Percentiles rank a stretch among this genome's conserved stretches.
Evolutionary conservation across 192 early-diverging fungal genomes (phyloP).

Genomic region (Rhizoclosmatium sp.): DNA sequence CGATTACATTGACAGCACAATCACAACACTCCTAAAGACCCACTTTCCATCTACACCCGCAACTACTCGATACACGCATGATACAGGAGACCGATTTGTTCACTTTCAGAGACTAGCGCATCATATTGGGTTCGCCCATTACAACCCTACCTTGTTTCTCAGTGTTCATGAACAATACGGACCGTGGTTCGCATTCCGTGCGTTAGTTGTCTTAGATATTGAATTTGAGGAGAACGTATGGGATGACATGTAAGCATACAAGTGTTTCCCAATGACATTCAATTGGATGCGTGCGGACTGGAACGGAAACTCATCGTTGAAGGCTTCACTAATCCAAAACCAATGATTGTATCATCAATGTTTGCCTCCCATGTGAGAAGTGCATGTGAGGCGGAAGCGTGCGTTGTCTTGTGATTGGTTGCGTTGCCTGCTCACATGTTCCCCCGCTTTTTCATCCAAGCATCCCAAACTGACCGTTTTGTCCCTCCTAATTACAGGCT

Average conservation of each 20-base stretch:
- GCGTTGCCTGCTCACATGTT: neutral
- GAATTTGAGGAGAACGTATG: conserved; percentile 17
- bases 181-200: conserved; percentile 51
- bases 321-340: neutral
- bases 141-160: conserved; percentile 35
- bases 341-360: neutral
- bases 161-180: conserved; percentile 44
- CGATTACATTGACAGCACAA: conserved; percentile 19
- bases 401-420: neutral
- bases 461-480: neutral
- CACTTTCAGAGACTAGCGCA: conserved; percentile 47
- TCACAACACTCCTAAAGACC: neutral
- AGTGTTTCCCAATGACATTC: neutral
- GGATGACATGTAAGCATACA: neutral
- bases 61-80: conserved; percentile 40
- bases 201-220: conserved; percentile 44
- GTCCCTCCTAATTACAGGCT: neutral
- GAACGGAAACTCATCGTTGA: neutral
- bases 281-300: too few relatives aligned
- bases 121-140: conserved; percentile 37
- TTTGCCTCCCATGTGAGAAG: neutral
- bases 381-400: neutral
- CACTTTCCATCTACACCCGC: neutral
- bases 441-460: neutral
- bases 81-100: conserved; percentile 41